Conservation (phyloP, 129 eudicot genomes). For the Lactuca sativa region DNA sequence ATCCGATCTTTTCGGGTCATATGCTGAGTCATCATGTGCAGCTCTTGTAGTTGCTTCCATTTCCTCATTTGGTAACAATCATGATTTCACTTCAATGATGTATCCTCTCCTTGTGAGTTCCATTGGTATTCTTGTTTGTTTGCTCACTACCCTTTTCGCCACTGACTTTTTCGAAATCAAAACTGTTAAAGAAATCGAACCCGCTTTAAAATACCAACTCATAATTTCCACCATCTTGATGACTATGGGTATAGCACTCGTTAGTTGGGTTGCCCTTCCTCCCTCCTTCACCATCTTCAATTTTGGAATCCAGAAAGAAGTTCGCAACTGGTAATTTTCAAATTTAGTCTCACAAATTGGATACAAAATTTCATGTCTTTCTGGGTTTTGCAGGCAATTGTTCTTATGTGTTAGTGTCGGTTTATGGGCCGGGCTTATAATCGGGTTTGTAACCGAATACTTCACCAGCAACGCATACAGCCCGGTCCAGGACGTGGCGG, state of each 20-base stretch:
- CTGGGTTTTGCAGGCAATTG: slow-evolving; percentile 47
- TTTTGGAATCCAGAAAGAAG: slow-evolving; percentile 64
- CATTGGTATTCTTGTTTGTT: slow-evolving; percentile 43
- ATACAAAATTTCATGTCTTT: not conserved
- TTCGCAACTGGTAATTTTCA: slow-evolving; percentile 52
- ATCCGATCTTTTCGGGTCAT: slow-evolving; percentile 49
- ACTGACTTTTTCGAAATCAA: slow-evolving; percentile 78
- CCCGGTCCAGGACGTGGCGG: slow-evolving; percentile 55
- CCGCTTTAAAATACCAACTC: slow-evolving; percentile 65
- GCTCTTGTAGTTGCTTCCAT: slow-evolving; percentile 55
- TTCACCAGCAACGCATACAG: slow-evolving; percentile 65
- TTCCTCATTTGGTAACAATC: slow-evolving; percentile 46
- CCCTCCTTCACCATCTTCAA: slow-evolving; percentile 64
- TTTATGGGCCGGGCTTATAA: slow-evolving; percentile 48
- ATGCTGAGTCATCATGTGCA: slow-evolving; percentile 17
- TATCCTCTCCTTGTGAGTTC: slow-evolving; percentile 50
- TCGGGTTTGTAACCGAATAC: slow-evolving; percentile 55
- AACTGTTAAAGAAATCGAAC: slow-evolving; percentile 66
- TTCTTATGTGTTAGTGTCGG: slow-evolving; percentile 67
- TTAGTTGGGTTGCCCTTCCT: slow-evolving; percentile 60
- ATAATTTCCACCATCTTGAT: slow-evolving; percentile 58
- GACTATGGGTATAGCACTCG: slow-evolving; percentile 59
- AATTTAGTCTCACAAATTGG: not conserved
- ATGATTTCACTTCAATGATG: slow-evolving; percentile 46
- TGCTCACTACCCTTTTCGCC: slow-evolving; percentile 56